phyloP scores from a whole-genome alignment of 768 basidiomycete genomes.

The Boletus sensibilis region DNA sequence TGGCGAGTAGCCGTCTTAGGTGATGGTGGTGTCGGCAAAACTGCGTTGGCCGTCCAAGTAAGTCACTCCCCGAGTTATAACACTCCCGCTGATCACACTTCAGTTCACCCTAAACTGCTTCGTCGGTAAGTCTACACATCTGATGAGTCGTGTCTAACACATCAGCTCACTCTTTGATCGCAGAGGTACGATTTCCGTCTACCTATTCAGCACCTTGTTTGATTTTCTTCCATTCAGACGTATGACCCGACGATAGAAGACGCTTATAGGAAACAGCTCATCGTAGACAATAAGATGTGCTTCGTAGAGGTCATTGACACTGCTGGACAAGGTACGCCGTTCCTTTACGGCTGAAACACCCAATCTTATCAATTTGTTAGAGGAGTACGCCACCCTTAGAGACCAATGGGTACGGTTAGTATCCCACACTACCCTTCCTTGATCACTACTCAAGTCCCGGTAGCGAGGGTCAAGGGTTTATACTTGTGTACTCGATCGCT shows the following conservation, averaged over 20 bases:
- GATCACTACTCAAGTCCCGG: conserved; percentile 9
- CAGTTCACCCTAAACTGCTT: conserved; percentile 98
- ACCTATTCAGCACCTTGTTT: conserved; percentile 9
- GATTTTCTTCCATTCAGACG: conserved; percentile 49
- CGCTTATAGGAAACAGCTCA: conserved; percentile 92
- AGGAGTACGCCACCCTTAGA: conserved; percentile 95
- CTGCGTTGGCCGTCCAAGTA: conserved; percentile 93
- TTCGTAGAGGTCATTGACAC: conserved; percentile 97
- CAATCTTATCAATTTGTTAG: conserved; percentile 43
- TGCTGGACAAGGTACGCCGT: conserved; percentile 84
- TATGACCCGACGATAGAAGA: conserved; percentile 99
- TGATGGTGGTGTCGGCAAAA: conserved; percentile 97
- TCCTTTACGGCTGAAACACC: conserved; percentile 1
- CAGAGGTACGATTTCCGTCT: conserved; percentile 50
- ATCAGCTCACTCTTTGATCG: conserved; percentile 15
- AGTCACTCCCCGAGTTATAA: conserved; percentile 24
- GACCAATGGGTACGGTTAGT: conserved; percentile 98
- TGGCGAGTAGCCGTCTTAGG: conserved; percentile 96
- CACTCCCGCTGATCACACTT: conserved; percentile 14
- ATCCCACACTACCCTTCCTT: not conserved
- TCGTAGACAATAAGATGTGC: conserved; percentile 94
- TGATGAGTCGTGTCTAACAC: conserved; percentile 12
- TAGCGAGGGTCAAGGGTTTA: conserved; percentile 97
- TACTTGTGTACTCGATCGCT: conserved; percentile 94
- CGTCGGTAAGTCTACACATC: conserved; percentile 63